Conservation (phyloP, 2,329 filamentous ascomycete species). For the Pseudopithomyces chartarum region DNA sequence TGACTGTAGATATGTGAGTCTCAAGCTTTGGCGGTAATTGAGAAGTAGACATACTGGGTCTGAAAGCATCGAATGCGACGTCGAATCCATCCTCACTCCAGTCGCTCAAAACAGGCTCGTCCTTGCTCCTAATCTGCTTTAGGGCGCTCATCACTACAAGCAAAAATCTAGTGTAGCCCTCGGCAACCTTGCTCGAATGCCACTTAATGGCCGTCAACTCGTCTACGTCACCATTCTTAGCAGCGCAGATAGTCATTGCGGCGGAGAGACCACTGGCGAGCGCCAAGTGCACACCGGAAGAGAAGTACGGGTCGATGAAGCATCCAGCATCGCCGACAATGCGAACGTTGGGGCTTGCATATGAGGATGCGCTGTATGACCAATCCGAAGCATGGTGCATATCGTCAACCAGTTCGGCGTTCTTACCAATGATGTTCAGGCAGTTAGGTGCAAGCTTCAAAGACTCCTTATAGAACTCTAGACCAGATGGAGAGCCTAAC, state of each 20-base stretch:
- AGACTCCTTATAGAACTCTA: not conserved
- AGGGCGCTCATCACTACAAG: constrained; percentile 47
- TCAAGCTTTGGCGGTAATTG: no score
- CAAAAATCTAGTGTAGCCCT: constrained; percentile 56
- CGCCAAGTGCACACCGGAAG: constrained; percentile 55
- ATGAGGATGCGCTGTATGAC: constrained; percentile 38
- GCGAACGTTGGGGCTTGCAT: constrained; percentile 47
- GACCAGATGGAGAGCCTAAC: not conserved
- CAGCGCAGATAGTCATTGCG: constrained; percentile 51
- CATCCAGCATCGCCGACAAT: constrained; percentile 54
- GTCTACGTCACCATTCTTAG: constrained; percentile 43
- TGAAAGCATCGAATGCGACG: constrained; percentile 49
- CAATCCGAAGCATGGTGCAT: constrained; percentile 11
- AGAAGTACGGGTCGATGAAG: constrained; percentile 58
- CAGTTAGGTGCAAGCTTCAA: not conserved
- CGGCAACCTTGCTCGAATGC: constrained; percentile 53
- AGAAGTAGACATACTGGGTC: constrained; percentile 44
- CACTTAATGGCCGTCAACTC: constrained; percentile 40
- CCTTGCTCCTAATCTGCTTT: constrained; percentile 48
- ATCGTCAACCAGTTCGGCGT: not conserved
- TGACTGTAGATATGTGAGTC: no score
- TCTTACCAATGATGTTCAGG: not conserved
- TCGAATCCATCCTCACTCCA: constrained; percentile 51
- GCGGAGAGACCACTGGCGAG: constrained; percentile 51
- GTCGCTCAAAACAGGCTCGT: constrained; percentile 49